These are phyloP conservation scores for Alternaria longipes DNA, from an alignment of 2,329 filamentous ascomycete genomes.

Conservation along the genomic window DNA sequence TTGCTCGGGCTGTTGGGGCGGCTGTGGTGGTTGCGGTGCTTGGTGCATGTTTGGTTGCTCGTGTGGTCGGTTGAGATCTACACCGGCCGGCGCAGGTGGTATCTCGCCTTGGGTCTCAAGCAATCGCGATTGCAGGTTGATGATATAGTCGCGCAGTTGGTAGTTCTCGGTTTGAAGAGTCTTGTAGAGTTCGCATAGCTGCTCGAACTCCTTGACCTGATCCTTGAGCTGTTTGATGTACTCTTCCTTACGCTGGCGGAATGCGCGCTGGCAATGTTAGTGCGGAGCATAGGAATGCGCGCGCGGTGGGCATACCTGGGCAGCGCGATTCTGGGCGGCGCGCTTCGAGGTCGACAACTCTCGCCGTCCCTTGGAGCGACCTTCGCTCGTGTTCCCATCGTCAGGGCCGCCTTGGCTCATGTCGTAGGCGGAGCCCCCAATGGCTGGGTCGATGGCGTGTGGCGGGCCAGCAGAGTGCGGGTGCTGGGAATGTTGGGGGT, in stretches of 20 bases:
- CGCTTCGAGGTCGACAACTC: conserved; percentile 96
- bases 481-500: conserved; percentile 32
- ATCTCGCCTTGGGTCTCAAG: conserved; percentile 85
- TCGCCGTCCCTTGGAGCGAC: conserved; percentile 73
- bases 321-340: conserved; percentile 94
- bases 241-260: conserved; percentile 95
- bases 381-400: conserved; percentile 56
- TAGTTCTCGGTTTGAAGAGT: conserved; percentile 89
- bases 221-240: conserved; percentile 98
- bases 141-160: conserved; percentile 88
- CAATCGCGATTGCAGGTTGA: conserved; percentile 85
- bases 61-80: conserved; percentile 72
- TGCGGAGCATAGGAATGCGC: conserved; percentile 18
- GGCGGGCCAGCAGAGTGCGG: conserved; percentile 55
- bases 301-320: conserved; percentile 72
- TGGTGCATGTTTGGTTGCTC: conserved; percentile 39
- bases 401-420: conserved; percentile 59
- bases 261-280: conserved; percentile 75
- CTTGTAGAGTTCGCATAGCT: conserved; percentile 80
- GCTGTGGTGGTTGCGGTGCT: conserved; percentile 24
- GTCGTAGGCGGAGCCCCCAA: conserved; percentile 60
- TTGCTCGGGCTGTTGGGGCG: conserved; percentile 32
- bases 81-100: conserved; percentile 81
- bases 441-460: conserved; percentile 67
- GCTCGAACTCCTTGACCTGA: conserved; percentile 82